Base-by-base conservation (phyloP, 495 filamentous ascomycete genomes). In the Podospora comata region DNA sequence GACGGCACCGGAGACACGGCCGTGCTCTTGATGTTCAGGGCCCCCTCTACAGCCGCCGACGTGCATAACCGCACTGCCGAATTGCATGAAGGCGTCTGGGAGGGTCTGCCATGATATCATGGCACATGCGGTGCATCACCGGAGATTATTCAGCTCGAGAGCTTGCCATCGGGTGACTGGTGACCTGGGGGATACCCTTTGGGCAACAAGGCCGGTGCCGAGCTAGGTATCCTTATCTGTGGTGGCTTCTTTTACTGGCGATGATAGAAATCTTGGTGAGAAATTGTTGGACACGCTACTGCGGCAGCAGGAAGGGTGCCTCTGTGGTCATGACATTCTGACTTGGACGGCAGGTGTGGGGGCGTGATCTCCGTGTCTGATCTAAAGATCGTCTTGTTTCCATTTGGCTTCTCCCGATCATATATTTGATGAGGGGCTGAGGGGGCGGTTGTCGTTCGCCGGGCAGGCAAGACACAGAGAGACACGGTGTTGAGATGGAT, bases 91-190 rank as follows among this genome's bases (percentile, higher is more conserved):
- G 56, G 19, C 19, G 56, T 27, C 26, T 20, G 56, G 19, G 26
- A 59, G 56, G 56, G 59, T 26, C 59, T 28, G 30, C 59, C 59
- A 61, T 32, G 59, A 61, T 61, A 61, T 61, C 59, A 61, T 61
- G 27, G 27, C 59, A 61, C 56, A 58, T 58, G 19, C 5, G 11
- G 61, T 48, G 61, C 32, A 63, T 48, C 32, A 32, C 61, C 61
- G 61, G 61, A 63, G 34, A 63, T 63, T 63, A 63, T 63, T 63
- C 61, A 63, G 32, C 61, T 63, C 15, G 18, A 18, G 16, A 18
- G n/a, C 59, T 61, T 7, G 59, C 59, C 59, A 61, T 61, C 59
- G 59, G 59, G 59, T 61, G 59, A 61, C 30, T 61, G 56, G 23
- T 18, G 39, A 48, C 39, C 6, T 58, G 13, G 19, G 56, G 18